Base-by-base conservation (phyloP, 2,329 filamentous ascomycete genomes). In the Microdochium nivale region DNA sequence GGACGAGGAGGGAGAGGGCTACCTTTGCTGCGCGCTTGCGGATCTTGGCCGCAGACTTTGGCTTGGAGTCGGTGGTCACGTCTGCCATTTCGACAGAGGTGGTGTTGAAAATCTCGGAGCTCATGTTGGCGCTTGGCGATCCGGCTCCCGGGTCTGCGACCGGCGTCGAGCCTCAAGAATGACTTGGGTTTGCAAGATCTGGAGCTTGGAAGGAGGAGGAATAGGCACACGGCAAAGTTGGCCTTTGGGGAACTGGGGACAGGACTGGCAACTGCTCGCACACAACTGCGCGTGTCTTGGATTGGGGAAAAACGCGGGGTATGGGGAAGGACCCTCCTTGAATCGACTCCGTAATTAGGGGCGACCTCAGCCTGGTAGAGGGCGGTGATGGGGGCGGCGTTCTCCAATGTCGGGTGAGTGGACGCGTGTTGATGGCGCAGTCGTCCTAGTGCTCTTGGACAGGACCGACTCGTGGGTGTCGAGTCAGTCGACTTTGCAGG, bases 11-110 rank as follows among this genome's bases (percentile, higher is more conserved):
- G 14, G n/a, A 7, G 4, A 3, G 5, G 4, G 7, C 16, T 19
- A 24, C 40, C 49, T 77, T 76, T n/a, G 73, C 63, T 2, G 75
- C 74, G 52, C 75, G 66, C 63, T 73, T 75, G 35, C 70, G 63
- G 50, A 65, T 65, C 60, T 71, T 73, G 50, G 60, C 58, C 9
- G 63, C 58, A 16, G 62, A 52, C 55, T 67, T 69, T 33, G 66
- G 55, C 51, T 65, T 64, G 19, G 58, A 52, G 7, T 62, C 61
- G 40, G 40, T 13, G 8, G 40, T 7, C 40, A 19, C 40, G 9
- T 19, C 19, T 16, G 14, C 19, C 10, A 7, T 23, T 5, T 44
- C 40, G n/a, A 24, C 40, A 3, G 19, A 4, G 19, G 40, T 19
- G 19, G 40, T 21, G 13, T 21, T 44, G 40, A 23, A 13, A 19